A percentile compares a stretch with the other conserved stretches of the same genome.
phyloP scores from a whole-genome alignment of 306 rosid genomes.

The Vigna angularis region DNA sequence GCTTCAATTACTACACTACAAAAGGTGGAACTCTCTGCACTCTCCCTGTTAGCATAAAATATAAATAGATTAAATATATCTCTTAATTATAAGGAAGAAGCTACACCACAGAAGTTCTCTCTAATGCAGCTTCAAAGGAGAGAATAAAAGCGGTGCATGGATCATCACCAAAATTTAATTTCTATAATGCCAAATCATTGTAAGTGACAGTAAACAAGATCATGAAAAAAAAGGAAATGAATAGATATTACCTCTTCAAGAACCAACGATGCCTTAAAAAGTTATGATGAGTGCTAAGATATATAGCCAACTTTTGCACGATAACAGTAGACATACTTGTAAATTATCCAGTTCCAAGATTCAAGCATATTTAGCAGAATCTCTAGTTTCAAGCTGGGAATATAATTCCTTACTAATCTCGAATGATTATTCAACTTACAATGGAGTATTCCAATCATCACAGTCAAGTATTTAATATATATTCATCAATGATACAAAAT shows the following conservation, averaged over 20 bases:
- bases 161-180: slow-evolving; percentile 72
- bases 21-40: background rate
- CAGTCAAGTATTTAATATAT: background rate
- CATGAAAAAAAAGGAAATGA: slow-evolving; percentile 32
- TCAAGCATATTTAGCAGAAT: background rate
- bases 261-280: slow-evolving; percentile 64
- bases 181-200: slow-evolving; percentile 55
- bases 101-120: background rate
- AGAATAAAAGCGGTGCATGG: slow-evolving; percentile 74
- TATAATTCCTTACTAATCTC: slow-evolving; percentile 22
- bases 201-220: slow-evolving; percentile 38
- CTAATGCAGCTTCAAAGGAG: slow-evolving; percentile 82
- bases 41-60: background rate
- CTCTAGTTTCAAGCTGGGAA: slow-evolving; percentile 18
- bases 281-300: background rate
- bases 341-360: slow-evolving; percentile 18
- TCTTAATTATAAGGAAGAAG: slow-evolving; percentile 21
- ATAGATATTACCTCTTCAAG: slow-evolving; percentile 73
- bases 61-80: slow-evolving; percentile 10
- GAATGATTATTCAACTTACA: slow-evolving; percentile 32
- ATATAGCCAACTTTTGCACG: slow-evolving; percentile 1
- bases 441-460: background rate
- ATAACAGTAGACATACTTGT: background rate
- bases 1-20: background rate
- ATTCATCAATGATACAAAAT: background rate